These are phyloP conservation scores for Colletotrichum limetticola DNA, from an alignment of 2,329 filamentous ascomycete genomes.

Conservation along the genomic window DNA sequence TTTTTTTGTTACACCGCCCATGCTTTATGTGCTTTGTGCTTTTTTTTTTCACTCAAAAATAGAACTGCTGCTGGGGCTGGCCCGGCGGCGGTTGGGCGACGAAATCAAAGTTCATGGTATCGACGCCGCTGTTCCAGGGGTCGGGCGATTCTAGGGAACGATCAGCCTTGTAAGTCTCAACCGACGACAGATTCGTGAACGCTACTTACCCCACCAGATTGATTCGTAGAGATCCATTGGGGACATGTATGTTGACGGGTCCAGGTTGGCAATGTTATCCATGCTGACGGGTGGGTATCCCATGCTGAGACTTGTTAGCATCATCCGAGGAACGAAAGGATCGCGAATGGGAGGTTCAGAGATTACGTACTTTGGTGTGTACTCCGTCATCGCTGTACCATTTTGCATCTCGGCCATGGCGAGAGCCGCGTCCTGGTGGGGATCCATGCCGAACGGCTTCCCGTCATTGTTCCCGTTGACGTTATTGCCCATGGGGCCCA, in stretches of 20 bases:
- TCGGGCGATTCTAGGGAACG: constrained; percentile 64
- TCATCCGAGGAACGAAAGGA: background rate
- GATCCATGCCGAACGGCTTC: constrained; percentile 50
- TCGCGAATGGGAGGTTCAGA: background rate
- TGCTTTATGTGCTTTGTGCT: background rate
- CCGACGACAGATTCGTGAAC: constrained; percentile 28
- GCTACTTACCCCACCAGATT: constrained; percentile 72
- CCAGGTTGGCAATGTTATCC: constrained; percentile 59
- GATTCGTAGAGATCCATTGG: constrained; percentile 76
- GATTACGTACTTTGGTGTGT: constrained; percentile 19
- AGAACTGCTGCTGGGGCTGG: constrained; percentile 66
- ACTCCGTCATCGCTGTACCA: constrained; percentile 53
- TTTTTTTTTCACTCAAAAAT: constrained; percentile 53
- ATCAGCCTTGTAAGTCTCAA: constrained; percentile 12
- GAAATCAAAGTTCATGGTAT: constrained; percentile 70
- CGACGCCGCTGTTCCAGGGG: constrained; percentile 66
- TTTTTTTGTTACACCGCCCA: background rate
- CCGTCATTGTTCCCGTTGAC: constrained; percentile 7
- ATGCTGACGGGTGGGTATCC: constrained; percentile 52
- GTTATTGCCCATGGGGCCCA: constrained; percentile 38
- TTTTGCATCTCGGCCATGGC: constrained; percentile 75
- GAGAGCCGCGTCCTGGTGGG: constrained; percentile 70
- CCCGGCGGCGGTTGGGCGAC: constrained; percentile 68
- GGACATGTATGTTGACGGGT: constrained; percentile 69
- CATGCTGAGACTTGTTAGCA: constrained; percentile 40